A percentile compares a stretch with the other conserved stretches of the same genome.
Evolutionary conservation across 176 grass and related monocot genomes (phyloP).

Genomic region (Phoenix dactylifera): DNA sequence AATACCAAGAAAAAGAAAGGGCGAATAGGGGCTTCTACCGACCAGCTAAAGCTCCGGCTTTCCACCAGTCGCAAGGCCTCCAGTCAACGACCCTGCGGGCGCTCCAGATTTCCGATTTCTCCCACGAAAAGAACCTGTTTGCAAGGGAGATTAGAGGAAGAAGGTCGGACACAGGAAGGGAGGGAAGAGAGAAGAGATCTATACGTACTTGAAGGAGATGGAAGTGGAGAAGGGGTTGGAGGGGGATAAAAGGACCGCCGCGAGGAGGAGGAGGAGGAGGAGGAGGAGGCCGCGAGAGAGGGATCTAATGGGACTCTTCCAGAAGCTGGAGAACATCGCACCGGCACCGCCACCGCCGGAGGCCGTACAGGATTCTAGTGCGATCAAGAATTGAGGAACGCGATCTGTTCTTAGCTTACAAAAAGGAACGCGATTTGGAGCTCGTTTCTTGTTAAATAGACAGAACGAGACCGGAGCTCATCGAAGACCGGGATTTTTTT

Average conservation of each 20-base stretch:
- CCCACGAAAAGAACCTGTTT: slow-evolving; percentile 1
- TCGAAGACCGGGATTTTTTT: no score
- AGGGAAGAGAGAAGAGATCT: not conserved
- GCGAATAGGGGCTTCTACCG: not conserved
- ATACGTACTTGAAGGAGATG: not conserved
- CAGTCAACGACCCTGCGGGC: slow-evolving; percentile 1
- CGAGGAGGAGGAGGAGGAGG: not conserved
- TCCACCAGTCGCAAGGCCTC: slow-evolving; percentile 16
- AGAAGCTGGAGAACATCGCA: no score
- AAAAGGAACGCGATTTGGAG: no score
- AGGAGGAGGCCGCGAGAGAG: not conserved
- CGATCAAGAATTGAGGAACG: no score
- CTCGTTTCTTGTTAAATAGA: no score
- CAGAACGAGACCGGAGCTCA: no score
- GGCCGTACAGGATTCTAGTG: no score
- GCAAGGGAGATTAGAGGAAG: not conserved
- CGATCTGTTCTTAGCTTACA: no score
- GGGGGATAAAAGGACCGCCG: not conserved
- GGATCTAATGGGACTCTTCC: no score
- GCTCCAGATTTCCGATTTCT: slow-evolving; percentile 14
- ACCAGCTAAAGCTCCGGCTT: not conserved
- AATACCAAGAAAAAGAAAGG: no score
- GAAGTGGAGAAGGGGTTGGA: not conserved
- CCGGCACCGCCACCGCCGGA: no score
- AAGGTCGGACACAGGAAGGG: not conserved